A percentile compares a stretch with the other conserved stretches of the same genome.
Evolutionary conservation across 495 filamentous ascomycete species (phyloP).

Genomic region (Neurospora sp.): DNA sequence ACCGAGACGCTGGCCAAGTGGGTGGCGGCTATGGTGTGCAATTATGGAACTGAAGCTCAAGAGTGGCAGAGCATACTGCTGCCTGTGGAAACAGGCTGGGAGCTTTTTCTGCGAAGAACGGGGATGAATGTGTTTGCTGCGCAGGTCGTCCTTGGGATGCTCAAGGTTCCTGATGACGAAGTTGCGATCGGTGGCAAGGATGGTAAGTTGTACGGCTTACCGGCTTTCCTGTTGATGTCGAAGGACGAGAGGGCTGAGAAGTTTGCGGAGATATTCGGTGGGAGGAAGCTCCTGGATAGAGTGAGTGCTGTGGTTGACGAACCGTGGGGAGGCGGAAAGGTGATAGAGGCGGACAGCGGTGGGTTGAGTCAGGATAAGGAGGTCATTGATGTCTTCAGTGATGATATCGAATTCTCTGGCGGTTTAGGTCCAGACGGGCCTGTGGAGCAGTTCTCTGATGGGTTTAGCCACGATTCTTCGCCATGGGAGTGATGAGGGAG

Average conservation of each 20-base stretch:
- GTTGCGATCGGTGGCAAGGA: conserved; percentile 6
- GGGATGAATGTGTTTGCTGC: conserved; percentile 79
- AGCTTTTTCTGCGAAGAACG: conserved; percentile 58
- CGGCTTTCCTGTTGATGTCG: conserved; percentile 49
- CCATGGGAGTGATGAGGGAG: neutral
- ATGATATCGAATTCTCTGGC: neutral
- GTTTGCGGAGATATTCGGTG: conserved; percentile 43
- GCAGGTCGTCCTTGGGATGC: conserved; percentile 49
- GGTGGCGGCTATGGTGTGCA: conserved; percentile 40
- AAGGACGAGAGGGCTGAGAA: conserved; percentile 29
- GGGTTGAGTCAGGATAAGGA: neutral
- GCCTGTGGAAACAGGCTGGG: conserved; percentile 55
- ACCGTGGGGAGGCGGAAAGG: conserved; percentile 19
- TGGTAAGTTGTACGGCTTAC: conserved; percentile 34
- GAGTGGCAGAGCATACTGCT: conserved; percentile 18
- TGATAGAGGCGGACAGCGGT: neutral
- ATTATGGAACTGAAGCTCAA: conserved; percentile 23
- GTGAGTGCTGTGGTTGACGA: conserved; percentile 32
- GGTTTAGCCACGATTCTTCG: neutral
- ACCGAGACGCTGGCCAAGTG: conserved; percentile 47
- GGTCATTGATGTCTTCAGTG: neutral
- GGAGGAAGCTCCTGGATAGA: conserved; percentile 40
- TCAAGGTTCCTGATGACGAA: conserved; percentile 32
- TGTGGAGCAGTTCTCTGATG: neutral
- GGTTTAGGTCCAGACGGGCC: neutral